phyloP scores from a whole-genome alignment of 2,329 filamentous ascomycete species.

The Cladosporium austrohemisphaericum region DNA sequence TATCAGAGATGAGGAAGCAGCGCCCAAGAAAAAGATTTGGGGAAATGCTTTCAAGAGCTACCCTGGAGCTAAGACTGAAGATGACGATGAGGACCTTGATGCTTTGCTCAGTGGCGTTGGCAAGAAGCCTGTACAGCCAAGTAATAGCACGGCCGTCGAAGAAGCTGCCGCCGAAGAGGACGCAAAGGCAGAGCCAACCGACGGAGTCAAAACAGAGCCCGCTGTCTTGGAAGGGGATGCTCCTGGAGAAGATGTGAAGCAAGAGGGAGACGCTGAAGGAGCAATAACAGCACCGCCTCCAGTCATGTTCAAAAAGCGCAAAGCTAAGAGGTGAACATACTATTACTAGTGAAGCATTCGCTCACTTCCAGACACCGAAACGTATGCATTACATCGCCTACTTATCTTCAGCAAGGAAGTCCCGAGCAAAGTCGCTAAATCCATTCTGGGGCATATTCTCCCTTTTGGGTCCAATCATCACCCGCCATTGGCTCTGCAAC shows the following conservation, averaged over 20 bases:
- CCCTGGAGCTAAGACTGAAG: slow-evolving; percentile 44
- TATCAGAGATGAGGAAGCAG: slow-evolving; percentile 48
- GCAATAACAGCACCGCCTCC: slow-evolving; percentile 40
- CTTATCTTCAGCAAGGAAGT: not conserved
- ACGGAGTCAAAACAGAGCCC: not conserved
- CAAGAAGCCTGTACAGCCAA: slow-evolving; percentile 21
- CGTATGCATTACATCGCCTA: not conserved
- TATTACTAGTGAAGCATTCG: not conserved
- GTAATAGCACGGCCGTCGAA: not conserved
- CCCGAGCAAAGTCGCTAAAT: slow-evolving; percentile 8
- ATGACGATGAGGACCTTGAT: slow-evolving; percentile 59
- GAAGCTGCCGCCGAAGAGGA: not conserved
- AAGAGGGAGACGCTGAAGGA: slow-evolving; percentile 27
- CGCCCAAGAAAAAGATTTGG: slow-evolving; percentile 38
- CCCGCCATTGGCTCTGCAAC: not conserved
- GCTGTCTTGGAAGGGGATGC: not conserved
- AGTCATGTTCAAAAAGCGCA: slow-evolving; percentile 77
- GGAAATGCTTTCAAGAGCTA: slow-evolving; percentile 45
- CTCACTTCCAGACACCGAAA: not conserved
- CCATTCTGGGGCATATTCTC: not conserved
- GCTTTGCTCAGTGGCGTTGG: slow-evolving; percentile 45
- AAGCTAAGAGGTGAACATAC: slow-evolving; percentile 39
- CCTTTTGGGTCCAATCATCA: not conserved
- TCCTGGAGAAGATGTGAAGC: not conserved
- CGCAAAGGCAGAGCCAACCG: slow-evolving; percentile 15